phyloP scores from a whole-genome alignment of 2,329 filamentous ascomycete species.

The Talaromyces verruculosus region DNA sequence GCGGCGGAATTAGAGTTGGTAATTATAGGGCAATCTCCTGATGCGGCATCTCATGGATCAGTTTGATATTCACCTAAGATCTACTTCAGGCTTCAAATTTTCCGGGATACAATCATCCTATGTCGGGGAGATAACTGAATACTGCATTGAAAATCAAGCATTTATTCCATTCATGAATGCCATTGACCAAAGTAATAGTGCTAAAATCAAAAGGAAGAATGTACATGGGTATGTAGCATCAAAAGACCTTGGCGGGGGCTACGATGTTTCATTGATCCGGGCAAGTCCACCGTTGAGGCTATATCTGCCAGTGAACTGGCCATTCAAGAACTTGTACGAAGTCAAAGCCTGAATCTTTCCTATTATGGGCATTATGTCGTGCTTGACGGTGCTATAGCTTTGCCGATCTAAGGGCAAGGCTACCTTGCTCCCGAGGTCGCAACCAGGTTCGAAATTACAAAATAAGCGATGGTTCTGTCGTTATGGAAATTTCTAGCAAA shows the following conservation, averaged over 20 bases:
- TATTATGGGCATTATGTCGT: background rate
- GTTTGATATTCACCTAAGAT: background rate
- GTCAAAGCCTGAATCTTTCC: background rate
- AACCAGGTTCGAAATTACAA: background rate
- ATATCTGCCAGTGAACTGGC: background rate
- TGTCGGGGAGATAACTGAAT: background rate
- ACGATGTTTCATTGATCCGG: conserved; percentile 1
- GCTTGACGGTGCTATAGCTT: background rate
- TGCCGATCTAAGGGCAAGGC: background rate
- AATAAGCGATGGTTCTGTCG: background rate
- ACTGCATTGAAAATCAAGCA: background rate
- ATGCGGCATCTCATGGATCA: background rate
- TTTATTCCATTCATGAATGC: background rate
- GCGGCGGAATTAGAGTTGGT: background rate
- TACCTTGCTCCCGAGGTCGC: background rate
- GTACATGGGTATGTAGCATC: background rate
- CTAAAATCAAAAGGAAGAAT: background rate
- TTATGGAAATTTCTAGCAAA: background rate
- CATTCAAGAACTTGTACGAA: background rate
- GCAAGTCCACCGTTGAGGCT: background rate
- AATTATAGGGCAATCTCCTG: background rate
- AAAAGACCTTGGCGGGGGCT: background rate
- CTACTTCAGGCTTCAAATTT: background rate
- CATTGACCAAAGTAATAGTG: background rate
- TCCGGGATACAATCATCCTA: background rate